These are phyloP conservation scores for Ophiostoma triangulosporum DNA, from an alignment of 2,329 filamentous ascomycete species.

Conservation along the genomic window DNA sequence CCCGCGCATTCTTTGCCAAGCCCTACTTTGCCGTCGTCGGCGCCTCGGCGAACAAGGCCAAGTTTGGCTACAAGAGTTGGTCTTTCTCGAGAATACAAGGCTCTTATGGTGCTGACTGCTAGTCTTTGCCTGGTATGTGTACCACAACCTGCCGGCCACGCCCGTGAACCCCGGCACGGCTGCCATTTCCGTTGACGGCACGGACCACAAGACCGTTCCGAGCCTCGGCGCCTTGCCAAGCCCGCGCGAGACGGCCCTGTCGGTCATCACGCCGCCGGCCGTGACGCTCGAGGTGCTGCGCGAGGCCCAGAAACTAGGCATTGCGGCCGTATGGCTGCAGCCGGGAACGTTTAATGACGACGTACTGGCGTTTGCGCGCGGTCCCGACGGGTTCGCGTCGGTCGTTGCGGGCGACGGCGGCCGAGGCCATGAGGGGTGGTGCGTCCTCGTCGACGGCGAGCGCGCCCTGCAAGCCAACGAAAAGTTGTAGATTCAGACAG, in stretches of 20 bases:
- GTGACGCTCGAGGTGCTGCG: conserved; percentile 62
- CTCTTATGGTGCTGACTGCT: not conserved
- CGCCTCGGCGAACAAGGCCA: conserved; percentile 69
- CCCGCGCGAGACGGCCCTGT: conserved; percentile 60
- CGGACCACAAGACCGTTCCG: conserved; percentile 49
- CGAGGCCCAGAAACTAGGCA: conserved; percentile 61
- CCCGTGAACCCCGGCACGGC: conserved; percentile 67
- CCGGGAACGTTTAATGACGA: conserved; percentile 75
- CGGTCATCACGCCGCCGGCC: conserved; percentile 73
- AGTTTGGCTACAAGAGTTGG: conserved; percentile 79
- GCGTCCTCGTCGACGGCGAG: conserved; percentile 75
- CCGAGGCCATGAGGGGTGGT: conserved; percentile 63
- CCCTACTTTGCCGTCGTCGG: conserved; percentile 78
- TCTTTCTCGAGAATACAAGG: not conserved
- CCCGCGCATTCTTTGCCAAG: conserved; percentile 67
- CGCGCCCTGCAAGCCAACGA: conserved; percentile 42
- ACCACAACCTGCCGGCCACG: conserved; percentile 60
- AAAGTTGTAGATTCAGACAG: conserved; percentile 28
- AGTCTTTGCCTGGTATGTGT: conserved; percentile 87
- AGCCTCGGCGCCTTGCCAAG: conserved; percentile 51
- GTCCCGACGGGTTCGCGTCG: conserved; percentile 43
- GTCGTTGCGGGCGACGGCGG: conserved; percentile 56
- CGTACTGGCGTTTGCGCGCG: conserved; percentile 54
- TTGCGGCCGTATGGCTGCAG: conserved; percentile 75
- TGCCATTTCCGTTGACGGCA: conserved; percentile 45